Evolutionary conservation across 768 basidiomycete species (phyloP).

Genomic region (Tylopilus subfusipes): DNA sequence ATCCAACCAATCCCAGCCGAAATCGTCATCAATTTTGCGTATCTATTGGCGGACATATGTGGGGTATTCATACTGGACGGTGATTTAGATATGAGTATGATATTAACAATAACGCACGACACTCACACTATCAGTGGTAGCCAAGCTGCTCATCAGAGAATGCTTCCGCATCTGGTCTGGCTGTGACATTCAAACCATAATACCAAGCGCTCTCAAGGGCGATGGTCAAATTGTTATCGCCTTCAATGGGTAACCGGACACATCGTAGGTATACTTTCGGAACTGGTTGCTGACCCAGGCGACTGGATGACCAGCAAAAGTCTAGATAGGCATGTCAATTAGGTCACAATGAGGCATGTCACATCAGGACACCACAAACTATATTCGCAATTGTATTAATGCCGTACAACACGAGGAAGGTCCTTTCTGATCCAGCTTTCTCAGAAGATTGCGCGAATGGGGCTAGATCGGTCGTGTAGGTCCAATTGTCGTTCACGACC

Average conservation of each 20-base stretch:
- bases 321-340: constrained; percentile 34
- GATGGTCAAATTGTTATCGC: constrained; percentile 45
- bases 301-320: constrained; percentile 47
- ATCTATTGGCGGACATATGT: constrained; percentile 43
- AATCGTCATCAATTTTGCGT: constrained; percentile 51
- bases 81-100: background rate
- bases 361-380: constrained; percentile 28
- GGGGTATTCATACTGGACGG: constrained; percentile 47
- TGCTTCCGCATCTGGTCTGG: constrained; percentile 44
- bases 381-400: constrained; percentile 57
- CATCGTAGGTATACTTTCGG: constrained; percentile 51
- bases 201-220: constrained; percentile 50
- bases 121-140: constrained; percentile 32
- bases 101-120: background rate
- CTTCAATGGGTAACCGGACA: constrained; percentile 37
- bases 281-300: constrained; percentile 61
- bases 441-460: constrained; percentile 36
- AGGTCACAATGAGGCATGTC: background rate
- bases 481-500: constrained; percentile 57
- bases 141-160: constrained; percentile 31
- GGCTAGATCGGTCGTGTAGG: constrained; percentile 50
- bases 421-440: constrained; percentile 24
- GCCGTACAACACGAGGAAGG: constrained; percentile 52
- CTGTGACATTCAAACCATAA: constrained; percentile 53
- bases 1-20: constrained; percentile 60